Base-by-base conservation (phyloP, 208 protist species). In the Endotrypanum monterogeii region DNA sequence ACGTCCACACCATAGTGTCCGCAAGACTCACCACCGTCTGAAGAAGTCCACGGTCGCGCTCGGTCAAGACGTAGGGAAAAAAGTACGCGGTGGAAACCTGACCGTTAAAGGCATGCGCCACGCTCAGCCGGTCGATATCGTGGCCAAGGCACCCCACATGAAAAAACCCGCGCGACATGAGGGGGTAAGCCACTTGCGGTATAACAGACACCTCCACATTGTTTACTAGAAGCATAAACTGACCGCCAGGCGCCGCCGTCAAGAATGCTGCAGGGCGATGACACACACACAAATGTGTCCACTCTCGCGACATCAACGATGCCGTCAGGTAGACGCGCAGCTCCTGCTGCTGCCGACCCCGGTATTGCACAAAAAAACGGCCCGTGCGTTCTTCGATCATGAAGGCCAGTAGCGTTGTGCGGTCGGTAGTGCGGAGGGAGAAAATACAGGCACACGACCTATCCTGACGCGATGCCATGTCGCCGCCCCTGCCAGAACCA, bases 81-180 rank as follows among this genome's bases (percentile, higher is more conserved):
- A 94, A 89, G 76, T 91, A 90, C 54, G 89, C 74, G 2, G 80
- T 81, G 23, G 86, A 83, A 57, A 94, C 80, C 76, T 93, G 92
- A 1, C 92, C 92, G 67, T 83, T 74, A 71, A 96, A 87, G 48
- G 82, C 78, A 61, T 78, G 72, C 56, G 70, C 71, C 41, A 71
- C 84, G 35, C 77, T 76, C 44, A 81, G 73, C n/a, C 86, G 78
- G 51, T 90, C 81, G 56, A 89, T 79, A 58, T 90, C 88, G 52
- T 91, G 86, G 14, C 84, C 85, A 46, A 83, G 73, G 66, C 81
- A 86, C 12, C 87, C 90, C 54, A 93, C 67, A 68, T 83, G 88
- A 54, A 90, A 80, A 52, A 83, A 87, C 12, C 83, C 89, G 25
- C 84, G 73, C 4, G 68, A 76, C 44, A 94, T 67, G 32, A 67